Evolutionary conservation across 2,329 filamentous ascomycete genomes (phyloP).

Genomic region (Onygena corvina): DNA sequence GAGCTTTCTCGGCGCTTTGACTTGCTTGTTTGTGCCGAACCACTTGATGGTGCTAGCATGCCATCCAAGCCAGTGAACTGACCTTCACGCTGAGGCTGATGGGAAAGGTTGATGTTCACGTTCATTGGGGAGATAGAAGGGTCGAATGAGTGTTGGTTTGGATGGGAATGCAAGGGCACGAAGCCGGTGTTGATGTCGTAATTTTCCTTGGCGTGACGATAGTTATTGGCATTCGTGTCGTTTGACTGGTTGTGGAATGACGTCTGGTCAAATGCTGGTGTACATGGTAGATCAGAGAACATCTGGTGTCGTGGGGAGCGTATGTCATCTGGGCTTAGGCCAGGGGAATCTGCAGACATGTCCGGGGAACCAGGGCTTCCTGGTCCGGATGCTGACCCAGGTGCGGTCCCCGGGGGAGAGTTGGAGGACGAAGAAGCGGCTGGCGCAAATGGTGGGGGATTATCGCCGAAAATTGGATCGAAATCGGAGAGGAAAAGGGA

Average conservation of each 20-base stretch:
- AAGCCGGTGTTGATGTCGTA: constrained; percentile 39
- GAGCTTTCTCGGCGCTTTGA: constrained; percentile 39
- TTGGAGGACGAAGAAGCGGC: neutral
- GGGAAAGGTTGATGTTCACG: neutral
- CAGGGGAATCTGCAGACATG: constrained; percentile 27
- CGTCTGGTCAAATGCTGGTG: constrained; percentile 49
- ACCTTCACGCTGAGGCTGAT: neutral
- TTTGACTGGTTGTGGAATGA: constrained; percentile 31
- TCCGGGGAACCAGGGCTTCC: constrained; percentile 24
- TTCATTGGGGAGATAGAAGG: constrained; percentile 1
- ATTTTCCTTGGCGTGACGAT: constrained; percentile 19
- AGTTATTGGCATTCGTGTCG: constrained; percentile 20
- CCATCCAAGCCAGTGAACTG: constrained; percentile 27
- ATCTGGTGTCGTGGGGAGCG: constrained; percentile 54
- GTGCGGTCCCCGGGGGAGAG: neutral
- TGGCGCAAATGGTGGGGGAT: neutral
- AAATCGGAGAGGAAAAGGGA: constrained; percentile 89
- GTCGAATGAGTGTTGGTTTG: constrained; percentile 12
- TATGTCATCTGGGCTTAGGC: constrained; percentile 44
- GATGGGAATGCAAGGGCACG: constrained; percentile 37
- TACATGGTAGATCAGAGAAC: constrained; percentile 51
- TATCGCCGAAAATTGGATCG: constrained; percentile 56
- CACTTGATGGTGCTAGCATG: constrained; percentile 28
- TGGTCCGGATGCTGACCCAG: neutral
- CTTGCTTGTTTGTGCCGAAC: constrained; percentile 23